A percentile compares a stretch with the other conserved stretches of the same genome.
These are phyloP conservation scores for Fusarium sp. DNA, from an alignment of 2,329 filamentous ascomycete genomes.

Conservation along the genomic window DNA sequence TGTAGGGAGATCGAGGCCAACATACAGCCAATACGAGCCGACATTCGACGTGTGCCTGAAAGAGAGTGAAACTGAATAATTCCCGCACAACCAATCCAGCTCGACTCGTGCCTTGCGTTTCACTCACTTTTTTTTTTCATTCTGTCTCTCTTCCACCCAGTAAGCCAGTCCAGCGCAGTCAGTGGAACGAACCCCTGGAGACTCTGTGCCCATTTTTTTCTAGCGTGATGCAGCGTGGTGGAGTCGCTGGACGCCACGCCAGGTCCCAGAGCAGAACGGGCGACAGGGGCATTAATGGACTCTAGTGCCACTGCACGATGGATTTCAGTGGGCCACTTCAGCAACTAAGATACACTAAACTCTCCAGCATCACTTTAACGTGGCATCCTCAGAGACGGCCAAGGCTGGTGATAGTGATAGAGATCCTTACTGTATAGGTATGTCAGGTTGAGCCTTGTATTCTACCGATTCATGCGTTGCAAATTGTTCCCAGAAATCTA, in stretches of 20 bases:
- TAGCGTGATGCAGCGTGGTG: neutral
- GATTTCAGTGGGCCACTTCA: slow-evolving; percentile 4
- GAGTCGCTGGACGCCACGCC: neutral
- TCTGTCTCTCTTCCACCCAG: neutral
- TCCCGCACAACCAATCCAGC: slow-evolving; percentile 36
- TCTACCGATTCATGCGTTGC: neutral
- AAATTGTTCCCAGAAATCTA: neutral
- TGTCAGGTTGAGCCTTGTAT: neutral
- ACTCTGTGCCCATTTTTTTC: slow-evolving; percentile 30
- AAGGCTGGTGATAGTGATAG: slow-evolving; percentile 1
- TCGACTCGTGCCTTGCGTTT: slow-evolving; percentile 36
- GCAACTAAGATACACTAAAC: neutral
- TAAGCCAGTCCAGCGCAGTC: neutral
- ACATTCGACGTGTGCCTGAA: neutral
- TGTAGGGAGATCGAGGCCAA: slow-evolving; percentile 20
- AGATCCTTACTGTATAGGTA: neutral
- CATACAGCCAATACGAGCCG: slow-evolving; percentile 7
- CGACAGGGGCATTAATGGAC: slow-evolving; percentile 23
- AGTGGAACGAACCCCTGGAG: slow-evolving; percentile 10
- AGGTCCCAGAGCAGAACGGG: slow-evolving; percentile 12
- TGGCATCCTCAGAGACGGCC: slow-evolving; percentile 37
- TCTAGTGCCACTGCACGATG: slow-evolving; percentile 41
- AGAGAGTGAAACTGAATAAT: slow-evolving; percentile 24
- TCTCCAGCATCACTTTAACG: slow-evolving; percentile 28
- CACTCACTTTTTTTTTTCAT: slow-evolving; percentile 3